These are phyloP conservation scores for Phlyctochytrium arcticum DNA, from an alignment of 192 early-diverging fungal genomes.

Conservation along the genomic window DNA sequence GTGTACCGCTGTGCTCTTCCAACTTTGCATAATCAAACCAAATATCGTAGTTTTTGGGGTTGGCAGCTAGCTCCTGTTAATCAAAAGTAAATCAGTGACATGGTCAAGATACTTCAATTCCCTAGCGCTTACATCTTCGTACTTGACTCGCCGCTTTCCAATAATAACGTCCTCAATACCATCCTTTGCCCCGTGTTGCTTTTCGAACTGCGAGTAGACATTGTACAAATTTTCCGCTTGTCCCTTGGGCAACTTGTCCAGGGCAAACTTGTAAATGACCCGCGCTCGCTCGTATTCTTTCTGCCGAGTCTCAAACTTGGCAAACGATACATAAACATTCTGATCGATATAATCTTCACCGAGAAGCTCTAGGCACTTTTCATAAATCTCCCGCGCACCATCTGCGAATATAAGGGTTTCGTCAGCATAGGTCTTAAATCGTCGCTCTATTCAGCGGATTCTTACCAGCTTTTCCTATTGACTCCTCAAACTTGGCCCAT, in stretches of 20 bases:
- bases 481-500: constrained; percentile 95
- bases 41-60: constrained; percentile 92
- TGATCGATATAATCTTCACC: constrained; percentile 91
- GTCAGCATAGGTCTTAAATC: not conserved
- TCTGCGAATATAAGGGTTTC: too few species aligned
- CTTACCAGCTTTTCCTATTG: constrained; percentile 64
- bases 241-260: constrained; percentile 79
- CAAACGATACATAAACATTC: constrained; percentile 93
- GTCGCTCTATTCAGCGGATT: not conserved
- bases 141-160: constrained; percentile 82
- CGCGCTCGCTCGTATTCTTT: constrained; percentile 93
- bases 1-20: constrained; percentile 74
- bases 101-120: constrained; percentile 17
- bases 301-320: constrained; percentile 86
- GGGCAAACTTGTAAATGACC: constrained; percentile 92
- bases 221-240: constrained; percentile 86
- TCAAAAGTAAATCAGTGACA: constrained; percentile 30
- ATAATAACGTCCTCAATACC: constrained; percentile 91
- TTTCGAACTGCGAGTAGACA: constrained; percentile 94
- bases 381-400: constrained; percentile 81
- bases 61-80: constrained; percentile 47
- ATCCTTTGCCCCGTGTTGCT: constrained; percentile 84
- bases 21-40: constrained; percentile 96
- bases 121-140: constrained; percentile 77
- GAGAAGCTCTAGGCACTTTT: constrained; percentile 78